Evolutionary conservation across 164 flowering plant genomes (phyloP), one percentile per base, ranked within the genome.

Genomic region (Hamamelis virginiana): DNA sequence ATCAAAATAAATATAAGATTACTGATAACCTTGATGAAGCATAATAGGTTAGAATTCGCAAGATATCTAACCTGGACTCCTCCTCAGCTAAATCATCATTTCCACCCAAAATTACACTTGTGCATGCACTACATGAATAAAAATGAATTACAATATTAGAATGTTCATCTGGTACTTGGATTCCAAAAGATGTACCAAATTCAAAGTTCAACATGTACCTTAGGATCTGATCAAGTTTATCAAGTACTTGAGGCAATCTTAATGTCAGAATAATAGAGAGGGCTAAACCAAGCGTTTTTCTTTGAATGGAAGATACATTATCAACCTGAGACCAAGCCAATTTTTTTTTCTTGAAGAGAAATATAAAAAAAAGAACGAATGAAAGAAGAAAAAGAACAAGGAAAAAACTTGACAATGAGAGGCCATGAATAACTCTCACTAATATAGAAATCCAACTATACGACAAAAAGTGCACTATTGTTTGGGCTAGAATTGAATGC

Each of bases 191-290:
- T 22, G 8, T 5, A 21, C 1, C 6, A 41, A 59, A 46, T 13
- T 67, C 56, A 61, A 65, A 47, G 23, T 25, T 45, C 16, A 65
- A 22, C 1, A 46, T 55, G 55, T 77, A 96, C 99, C 97, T 87
- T 57, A 96, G 70, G 57, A 95, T 95, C 69, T 83, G 94, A 85
- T 95, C 99, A 68, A 95, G 89, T 76, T 81, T 91, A 75, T 95
- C 96, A 64, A 91, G 96, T 55, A 92, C 89, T 85, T 91, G 90
- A 78, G 96, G 96, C 74, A 89, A 65, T 77, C 97, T 84, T 69
- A 91, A 74, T 18, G 97, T 86, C 78, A 95, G 68, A 75, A 87
- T 84, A 53, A 91, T 82, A 23, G 99, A 89, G 69, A 95, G 96
- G 33, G 98, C 98, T 55, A 92, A 80, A 51, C 88, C 96, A 81